Conservation (phyloP, 192 early-diverging fungal species). For the Chytriomyces sp. region DNA sequence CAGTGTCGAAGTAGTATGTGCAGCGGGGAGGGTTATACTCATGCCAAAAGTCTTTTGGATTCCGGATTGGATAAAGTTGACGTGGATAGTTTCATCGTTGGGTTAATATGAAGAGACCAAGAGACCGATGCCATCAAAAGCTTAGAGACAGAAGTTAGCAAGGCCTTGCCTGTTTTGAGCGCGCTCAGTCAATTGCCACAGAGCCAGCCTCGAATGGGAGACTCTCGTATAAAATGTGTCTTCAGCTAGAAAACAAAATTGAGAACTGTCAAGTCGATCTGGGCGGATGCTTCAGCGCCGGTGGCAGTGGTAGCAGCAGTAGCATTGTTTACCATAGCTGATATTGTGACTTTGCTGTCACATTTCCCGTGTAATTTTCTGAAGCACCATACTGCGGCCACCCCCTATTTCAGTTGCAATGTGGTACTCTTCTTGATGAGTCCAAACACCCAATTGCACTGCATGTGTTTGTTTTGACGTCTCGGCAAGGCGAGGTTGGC, state of each 20-base stretch:
- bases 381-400: no score
- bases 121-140: conserved; percentile 31
- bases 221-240: conserved; percentile 30
- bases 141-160: conserved; percentile 19
- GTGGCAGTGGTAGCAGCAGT: no score
- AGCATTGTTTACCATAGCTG: no score
- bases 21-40: conserved; percentile 28
- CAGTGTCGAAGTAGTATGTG: conserved; percentile 43
- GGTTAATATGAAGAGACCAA: conserved; percentile 19
- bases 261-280: conserved; percentile 39
- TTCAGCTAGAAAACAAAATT: conserved; percentile 42
- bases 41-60: conserved; percentile 35
- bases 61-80: conserved; percentile 18
- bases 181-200: conserved; percentile 1
- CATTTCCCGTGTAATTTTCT: no score
- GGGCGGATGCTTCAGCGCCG: background rate
- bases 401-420: no score
- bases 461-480: no score
- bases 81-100: conserved; percentile 36
- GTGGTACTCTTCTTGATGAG: no score
- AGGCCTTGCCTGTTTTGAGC: conserved; percentile 19
- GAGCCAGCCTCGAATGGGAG: background rate
- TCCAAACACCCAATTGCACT: no score
- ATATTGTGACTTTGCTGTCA: no score
- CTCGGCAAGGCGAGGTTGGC: no score